A percentile compares a stretch with the other conserved stretches of the same genome.
These are phyloP conservation scores for Marvania coccoides DNA, from an alignment of 139 green algal species.

Conservation along the genomic window DNA sequence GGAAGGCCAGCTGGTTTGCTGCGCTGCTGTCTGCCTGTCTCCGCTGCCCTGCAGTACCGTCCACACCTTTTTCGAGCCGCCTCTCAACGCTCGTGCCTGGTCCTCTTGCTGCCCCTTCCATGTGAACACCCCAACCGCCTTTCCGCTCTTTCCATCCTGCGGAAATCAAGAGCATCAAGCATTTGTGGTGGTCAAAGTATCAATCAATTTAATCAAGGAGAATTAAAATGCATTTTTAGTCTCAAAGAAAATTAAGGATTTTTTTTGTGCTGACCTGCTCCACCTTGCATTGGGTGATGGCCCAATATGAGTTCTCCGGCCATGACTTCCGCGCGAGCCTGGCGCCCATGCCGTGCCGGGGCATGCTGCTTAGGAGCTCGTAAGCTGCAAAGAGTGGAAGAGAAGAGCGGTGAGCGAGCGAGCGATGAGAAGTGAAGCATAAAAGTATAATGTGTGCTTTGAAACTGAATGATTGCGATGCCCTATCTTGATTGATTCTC, in stretches of 20 bases:
- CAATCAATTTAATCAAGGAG: no score
- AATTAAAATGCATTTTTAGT: no score
- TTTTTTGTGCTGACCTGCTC: constrained; percentile 11
- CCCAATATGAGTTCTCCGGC: constrained; percentile 16
- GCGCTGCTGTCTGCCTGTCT: not conserved
- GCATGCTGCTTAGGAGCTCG: constrained; percentile 6
- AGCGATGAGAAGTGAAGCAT: not conserved
- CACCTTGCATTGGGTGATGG: constrained; percentile 7
- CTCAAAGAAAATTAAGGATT: no score
- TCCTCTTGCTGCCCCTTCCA: constrained; percentile 30
- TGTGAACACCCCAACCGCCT: constrained; percentile 28
- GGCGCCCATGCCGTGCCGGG: constrained; percentile 5
- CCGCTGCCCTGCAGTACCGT: not conserved
- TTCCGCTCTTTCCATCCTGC: constrained; percentile 38
- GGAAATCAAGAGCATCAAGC: no score
- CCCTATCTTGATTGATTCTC: no score
- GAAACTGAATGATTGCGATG: not conserved
- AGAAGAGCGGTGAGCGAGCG: no score
- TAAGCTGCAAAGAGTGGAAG: constrained; percentile 6
- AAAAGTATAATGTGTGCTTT: not conserved
- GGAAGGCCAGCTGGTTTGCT: not conserved
- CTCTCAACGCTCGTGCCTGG: constrained; percentile 5
- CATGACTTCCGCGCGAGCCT: not conserved
- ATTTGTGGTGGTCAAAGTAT: no score
- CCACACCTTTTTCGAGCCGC: constrained; percentile 37